Percentiles rank a stretch among this genome's conserved stretches.
Conservation (phyloP, 129 eudicot species). For the Helichrysum umbraculigerum region DNA sequence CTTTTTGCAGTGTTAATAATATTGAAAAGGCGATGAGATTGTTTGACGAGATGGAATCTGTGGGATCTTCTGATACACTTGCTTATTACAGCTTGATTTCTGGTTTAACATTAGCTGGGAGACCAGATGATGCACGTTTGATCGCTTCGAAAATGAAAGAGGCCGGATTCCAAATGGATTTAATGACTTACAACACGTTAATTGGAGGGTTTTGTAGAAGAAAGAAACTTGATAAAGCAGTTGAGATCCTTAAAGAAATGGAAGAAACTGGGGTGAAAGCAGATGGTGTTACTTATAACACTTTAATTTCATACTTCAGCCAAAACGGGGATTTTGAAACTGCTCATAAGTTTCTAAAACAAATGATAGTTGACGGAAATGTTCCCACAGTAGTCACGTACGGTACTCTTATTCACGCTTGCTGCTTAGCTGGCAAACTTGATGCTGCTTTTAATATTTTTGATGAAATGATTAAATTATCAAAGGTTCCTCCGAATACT, state of each 20-base stretch:
- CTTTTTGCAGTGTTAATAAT: slow-evolving; percentile 67
- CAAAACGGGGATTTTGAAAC: slow-evolving; percentile 49
- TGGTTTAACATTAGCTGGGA: slow-evolving; percentile 68
- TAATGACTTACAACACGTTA: slow-evolving; percentile 59
- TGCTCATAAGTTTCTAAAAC: slow-evolving; percentile 56
- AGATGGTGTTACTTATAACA: slow-evolving; percentile 71
- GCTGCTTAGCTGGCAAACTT: slow-evolving; percentile 56
- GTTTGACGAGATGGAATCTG: slow-evolving; percentile 62
- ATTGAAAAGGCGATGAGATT: slow-evolving; percentile 63
- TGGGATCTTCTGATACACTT: slow-evolving; percentile 59
- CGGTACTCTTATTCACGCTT: slow-evolving; percentile 73
- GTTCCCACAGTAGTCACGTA: slow-evolving; percentile 75
- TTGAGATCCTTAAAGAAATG: slow-evolving; percentile 68
- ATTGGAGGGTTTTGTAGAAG: slow-evolving; percentile 75
- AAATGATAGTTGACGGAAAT: slow-evolving; percentile 59
- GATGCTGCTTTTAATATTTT: slow-evolving; percentile 67
- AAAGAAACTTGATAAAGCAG: slow-evolving; percentile 61
- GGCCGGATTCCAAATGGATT: slow-evolving; percentile 66
- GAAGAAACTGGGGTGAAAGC: slow-evolving; percentile 52
- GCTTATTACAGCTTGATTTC: slow-evolving; percentile 73
- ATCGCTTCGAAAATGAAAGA: slow-evolving; percentile 60
- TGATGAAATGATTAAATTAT: slow-evolving; percentile 42
- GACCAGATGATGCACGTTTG: slow-evolving; percentile 57
- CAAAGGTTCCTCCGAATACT: slow-evolving; percentile 59
- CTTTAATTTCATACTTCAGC: slow-evolving; percentile 68